Evolutionary conservation across 202 grass and related monocot genomes (phyloP), one percentile per base, ranked within the genome.

Genomic region (Tripidium arundinaceum): DNA sequence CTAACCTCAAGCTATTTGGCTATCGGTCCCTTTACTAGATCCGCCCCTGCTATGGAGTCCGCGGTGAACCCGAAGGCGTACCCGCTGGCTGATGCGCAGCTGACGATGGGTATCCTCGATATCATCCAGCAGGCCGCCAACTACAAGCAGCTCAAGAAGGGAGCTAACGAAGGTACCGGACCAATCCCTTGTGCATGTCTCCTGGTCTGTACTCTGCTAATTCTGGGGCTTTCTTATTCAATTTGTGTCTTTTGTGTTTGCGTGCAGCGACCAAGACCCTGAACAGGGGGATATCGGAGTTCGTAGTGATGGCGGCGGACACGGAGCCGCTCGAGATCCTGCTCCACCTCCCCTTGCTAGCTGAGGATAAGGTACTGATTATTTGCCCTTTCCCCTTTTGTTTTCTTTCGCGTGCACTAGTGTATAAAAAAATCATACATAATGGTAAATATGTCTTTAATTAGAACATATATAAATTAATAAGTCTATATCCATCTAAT

Each of bases 91-190:
- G 96, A 94, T 55, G 84, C 88, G 11, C 90, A 94, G 88, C 84
- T 98, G 62, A 89, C 92, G 26, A 80, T 86, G 46, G 87, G 79
- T 26, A 98, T 98, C 42, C 81, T 98, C 59, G 95, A 98, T 75
- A 70, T 94, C 49, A 78, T 98, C 73, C 94, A 98, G 80, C 91
- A 92, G 57, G 94, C 92, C 2, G 79, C 90, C 64, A 93, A 98
- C 85, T 98, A 93, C 88, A 98, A 91, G 84, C 92, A 98, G 79
- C 92, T 98, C 52, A 98, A 93, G 90, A 98, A 95, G 87, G 95
- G 95, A n/a, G 92, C 92, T 39, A 98, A 98, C 65, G 92, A 98
- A 88, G 95, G 92, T 97, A 36, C 28, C 54, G 29, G 18, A 63
- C 6, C 54, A 64, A 66, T 68, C 25, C 68, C 8, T 29, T 63